A percentile compares a stretch with the other conserved stretches of the same genome.
These are phyloP conservation scores for Lathyrus aphaca DNA, from an alignment of 306 rosid species.

Conservation along the genomic window DNA sequence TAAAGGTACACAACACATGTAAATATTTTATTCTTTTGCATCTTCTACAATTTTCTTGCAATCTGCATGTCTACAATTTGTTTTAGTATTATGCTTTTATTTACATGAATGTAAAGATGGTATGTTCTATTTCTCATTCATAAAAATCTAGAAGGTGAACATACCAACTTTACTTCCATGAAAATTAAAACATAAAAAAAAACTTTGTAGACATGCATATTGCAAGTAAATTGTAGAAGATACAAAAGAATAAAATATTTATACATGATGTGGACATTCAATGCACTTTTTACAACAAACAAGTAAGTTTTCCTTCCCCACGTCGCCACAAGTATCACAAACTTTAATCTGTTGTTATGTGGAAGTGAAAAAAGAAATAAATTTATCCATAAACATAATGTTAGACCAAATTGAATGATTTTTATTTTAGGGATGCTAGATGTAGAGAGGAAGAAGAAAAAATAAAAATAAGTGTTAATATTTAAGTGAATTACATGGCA, in stretches of 20 bases:
- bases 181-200: not conserved
- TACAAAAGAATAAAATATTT: conserved; percentile 17
- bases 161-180: not conserved
- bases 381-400: not conserved
- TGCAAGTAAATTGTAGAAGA: not conserved
- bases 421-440: no score
- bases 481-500: not conserved
- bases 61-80: not conserved
- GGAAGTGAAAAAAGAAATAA: conserved; percentile 10
- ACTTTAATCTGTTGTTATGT: conserved; percentile 39
- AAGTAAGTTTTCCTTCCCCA: conserved; percentile 25
- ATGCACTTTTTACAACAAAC: conserved; percentile 41
- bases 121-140: conserved; percentile 21
- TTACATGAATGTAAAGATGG: no score
- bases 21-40: conserved; percentile 15
- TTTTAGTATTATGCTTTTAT: no score
- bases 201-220: not conserved
- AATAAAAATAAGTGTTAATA: no score
- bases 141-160: no score
- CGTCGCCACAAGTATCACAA: conserved; percentile 51
- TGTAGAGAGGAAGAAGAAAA: no score
- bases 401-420: no score
- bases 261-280: conserved; percentile 51
- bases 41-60: not conserved
- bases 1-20: conserved; percentile 46